Conservation (phyloP, 2,329 filamentous ascomycete genomes). For the Botrytis elliptica region DNA sequence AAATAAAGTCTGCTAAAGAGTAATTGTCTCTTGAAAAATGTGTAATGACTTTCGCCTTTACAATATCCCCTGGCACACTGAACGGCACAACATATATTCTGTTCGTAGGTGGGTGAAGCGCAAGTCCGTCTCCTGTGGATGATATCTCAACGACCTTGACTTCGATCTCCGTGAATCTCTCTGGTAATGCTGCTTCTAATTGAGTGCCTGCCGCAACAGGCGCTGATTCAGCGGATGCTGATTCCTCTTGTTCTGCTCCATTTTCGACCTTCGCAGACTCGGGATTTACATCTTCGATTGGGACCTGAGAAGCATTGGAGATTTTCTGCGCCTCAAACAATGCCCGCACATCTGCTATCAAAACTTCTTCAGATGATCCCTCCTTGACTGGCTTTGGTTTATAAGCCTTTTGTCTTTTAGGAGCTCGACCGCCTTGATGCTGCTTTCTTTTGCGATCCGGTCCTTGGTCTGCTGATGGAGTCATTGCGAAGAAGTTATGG, state of each 20-base stretch:
- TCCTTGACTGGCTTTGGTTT: constrained; percentile 55
- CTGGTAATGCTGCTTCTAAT: constrained; percentile 50
- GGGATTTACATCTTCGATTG: constrained; percentile 13
- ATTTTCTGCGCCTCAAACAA: constrained; percentile 46
- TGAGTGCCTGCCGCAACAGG: constrained; percentile 30
- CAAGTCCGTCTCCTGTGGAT: constrained; percentile 89
- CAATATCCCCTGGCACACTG: constrained; percentile 77
- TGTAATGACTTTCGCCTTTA: constrained; percentile 74
- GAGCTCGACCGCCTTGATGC: constrained; percentile 36
- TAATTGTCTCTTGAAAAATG: constrained; percentile 67
- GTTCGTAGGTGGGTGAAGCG: constrained; percentile 60
- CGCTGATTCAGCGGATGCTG: constrained; percentile 26
- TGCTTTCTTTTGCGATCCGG: constrained; percentile 34
- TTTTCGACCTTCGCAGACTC: constrained; percentile 30
- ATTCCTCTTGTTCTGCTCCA: constrained; percentile 25
- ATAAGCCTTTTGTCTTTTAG: constrained; percentile 55
- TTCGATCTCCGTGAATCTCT: constrained; percentile 72
- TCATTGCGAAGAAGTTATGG: constrained; percentile 26
- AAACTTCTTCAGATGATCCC: constrained; percentile 65
- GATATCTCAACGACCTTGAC: constrained; percentile 80
- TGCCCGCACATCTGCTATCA: constrained; percentile 60
- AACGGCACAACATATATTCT: constrained; percentile 87
- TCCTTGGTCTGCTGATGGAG: constrained; percentile 13
- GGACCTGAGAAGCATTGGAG: constrained; percentile 29
- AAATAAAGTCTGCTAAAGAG: constrained; percentile 78